Evolutionary conservation across 2,329 filamentous ascomycete genomes (phyloP).

Genomic region (Aspergillus alliaceus): DNA sequence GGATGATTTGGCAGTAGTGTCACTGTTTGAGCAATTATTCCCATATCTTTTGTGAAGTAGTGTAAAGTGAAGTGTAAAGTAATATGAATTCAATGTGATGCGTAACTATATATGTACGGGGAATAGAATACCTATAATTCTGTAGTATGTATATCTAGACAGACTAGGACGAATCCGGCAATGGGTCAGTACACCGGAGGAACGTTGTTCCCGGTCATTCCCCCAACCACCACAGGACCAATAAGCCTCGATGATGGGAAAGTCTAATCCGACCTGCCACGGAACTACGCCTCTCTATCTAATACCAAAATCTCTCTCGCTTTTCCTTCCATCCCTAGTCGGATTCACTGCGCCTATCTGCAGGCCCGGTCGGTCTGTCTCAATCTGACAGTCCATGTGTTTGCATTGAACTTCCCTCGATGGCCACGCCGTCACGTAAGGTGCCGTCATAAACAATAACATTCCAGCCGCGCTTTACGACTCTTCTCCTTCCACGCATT

Average conservation of each 20-base stretch:
- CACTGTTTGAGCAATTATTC: too few species aligned
- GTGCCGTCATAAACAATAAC: conserved; percentile 15
- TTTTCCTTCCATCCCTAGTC: not conserved
- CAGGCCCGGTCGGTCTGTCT: conserved; percentile 8
- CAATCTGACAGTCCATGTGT: conserved; percentile 10
- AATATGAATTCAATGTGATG: too few species aligned
- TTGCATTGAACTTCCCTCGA: conserved; percentile 14
- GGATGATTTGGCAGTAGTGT: too few species aligned
- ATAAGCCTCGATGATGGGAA: not conserved
- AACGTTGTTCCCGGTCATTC: not conserved
- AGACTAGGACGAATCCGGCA: too few species aligned
- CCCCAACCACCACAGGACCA: too few species aligned
- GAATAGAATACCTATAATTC: too few species aligned
- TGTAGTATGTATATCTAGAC: too few species aligned
- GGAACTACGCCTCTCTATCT: not conserved
- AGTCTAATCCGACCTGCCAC: not conserved
- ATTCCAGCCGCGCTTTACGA: conserved; percentile 11
- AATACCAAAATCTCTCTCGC: too few species aligned
- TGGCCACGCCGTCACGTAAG: conserved; percentile 22
- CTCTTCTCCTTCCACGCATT: conserved; percentile 12
- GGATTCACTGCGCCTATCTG: not conserved
- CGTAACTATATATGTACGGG: too few species aligned
- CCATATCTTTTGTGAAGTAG: too few species aligned
- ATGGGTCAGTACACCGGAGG: too few species aligned
- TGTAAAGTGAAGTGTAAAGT: too few species aligned